Conservation (phyloP, 2,329 filamentous ascomycete species). For the Aspergillus sp. region DNA sequence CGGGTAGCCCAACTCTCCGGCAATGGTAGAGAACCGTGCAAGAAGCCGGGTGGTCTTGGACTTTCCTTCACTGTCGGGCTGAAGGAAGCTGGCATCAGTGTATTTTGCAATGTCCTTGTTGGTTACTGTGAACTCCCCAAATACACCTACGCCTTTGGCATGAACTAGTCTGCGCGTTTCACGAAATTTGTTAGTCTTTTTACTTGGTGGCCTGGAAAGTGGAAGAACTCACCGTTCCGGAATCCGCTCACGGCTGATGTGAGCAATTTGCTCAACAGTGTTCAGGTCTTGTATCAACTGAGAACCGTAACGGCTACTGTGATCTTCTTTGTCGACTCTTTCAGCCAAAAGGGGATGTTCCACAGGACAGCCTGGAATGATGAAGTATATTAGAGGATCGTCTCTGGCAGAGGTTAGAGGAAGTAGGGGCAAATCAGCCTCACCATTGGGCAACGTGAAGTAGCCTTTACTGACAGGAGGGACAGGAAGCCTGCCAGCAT, state of each 20-base stretch:
- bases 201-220: slow-evolving; percentile 1
- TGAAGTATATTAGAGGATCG: background rate
- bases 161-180: background rate
- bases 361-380: background rate
- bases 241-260: background rate
- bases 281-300: background rate
- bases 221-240: slow-evolving; percentile 1
- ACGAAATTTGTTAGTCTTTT: background rate
- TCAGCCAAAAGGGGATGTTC: background rate
- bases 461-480: background rate
- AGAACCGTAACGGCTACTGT: background rate
- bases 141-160: slow-evolving; percentile 1
- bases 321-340: background rate
- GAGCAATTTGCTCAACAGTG: background rate
- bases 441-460: background rate
- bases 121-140: background rate
- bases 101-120: background rate
- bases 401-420: background rate
- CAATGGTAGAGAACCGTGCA: background rate
- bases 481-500: too few species aligned
- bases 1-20: background rate
- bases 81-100: background rate
- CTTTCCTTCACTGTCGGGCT: background rate
- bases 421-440: background rate
- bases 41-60: background rate